Base-by-base conservation (phyloP, 2,329 filamentous ascomycete species). In the Akanthomyces uredinophilus region DNA sequence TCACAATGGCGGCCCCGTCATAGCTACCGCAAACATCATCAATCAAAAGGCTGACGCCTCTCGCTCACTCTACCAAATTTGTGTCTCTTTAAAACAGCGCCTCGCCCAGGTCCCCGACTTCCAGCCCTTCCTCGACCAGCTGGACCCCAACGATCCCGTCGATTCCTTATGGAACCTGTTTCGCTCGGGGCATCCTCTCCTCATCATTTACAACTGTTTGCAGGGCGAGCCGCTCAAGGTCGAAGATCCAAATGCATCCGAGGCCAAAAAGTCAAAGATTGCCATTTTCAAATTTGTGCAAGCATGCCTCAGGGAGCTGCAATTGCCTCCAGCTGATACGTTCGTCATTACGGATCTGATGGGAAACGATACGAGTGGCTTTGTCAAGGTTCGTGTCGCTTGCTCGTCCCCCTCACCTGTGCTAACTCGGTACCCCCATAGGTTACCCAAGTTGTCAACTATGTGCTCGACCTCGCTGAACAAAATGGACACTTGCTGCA, bases 41-140 rank as follows among this genome's bases (percentile, higher is more conserved):
- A 99, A 99, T 78, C 91, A 94, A 76, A 90, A 91, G 73, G 95
- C 93, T 73, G 93, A 96, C 74, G 93, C 95, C 67, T 91, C 91
- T 61, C 85, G 89, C 64, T 97, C 93, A 13, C 85, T 99, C 27
- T 99, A 96, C 76, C 94, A 98, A 76, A 96, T 96, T 74, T 98
- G 95, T 74, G 84, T 96, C 67, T 87, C 88, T 60, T 81, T 98
- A 64, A 91, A 91, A 73, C 87, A 89, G 77, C 87, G 95, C 65
- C 80, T 99, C 64, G 83, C 87, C 61, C 88, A 89, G 67, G 92
- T 98, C 10, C 92, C 92, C 4, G 89, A 86, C 63, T 97, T 98
- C 72, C 87, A 92, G 65, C 80, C 81, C 20, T 89, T 89, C 72
- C 78, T 96, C 69, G 80, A 84, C 58, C 84, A 92, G 69, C 87